Percentiles rank a stretch among this genome's conserved stretches.
Conservation (phyloP, 129 eudicot species). For the Chrysanthemum lavandulifolium region DNA sequence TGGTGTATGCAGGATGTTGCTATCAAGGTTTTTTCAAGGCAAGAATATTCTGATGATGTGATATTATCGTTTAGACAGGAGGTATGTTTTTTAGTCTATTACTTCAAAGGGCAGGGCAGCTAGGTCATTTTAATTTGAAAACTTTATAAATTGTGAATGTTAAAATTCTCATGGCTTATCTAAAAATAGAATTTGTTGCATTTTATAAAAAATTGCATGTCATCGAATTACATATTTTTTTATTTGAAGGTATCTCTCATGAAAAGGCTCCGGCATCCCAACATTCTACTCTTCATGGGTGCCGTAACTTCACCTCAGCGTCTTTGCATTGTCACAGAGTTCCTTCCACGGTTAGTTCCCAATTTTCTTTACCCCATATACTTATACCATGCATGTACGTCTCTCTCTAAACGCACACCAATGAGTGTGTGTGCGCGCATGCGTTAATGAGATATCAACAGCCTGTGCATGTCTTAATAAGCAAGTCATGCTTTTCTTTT, state of each 20-base stretch:
- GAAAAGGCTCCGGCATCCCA: slow-evolving; percentile 97
- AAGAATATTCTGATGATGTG: slow-evolving; percentile 90
- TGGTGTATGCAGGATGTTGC: slow-evolving; percentile 88
- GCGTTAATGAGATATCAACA: background rate
- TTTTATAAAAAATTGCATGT: slow-evolving; percentile 4
- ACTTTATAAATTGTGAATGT: too few relatives aligned
- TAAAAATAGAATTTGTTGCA: slow-evolving; percentile 5
- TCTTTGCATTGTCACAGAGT: slow-evolving; percentile 94
- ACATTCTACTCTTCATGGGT: slow-evolving; percentile 95
- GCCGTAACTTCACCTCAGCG: slow-evolving; percentile 94
- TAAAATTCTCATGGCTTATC: background rate
- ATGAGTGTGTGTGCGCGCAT: too few relatives aligned
- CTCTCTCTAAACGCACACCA: background rate
- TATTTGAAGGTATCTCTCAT: slow-evolving; percentile 78
- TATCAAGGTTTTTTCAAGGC: slow-evolving; percentile 89
- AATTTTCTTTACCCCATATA: slow-evolving; percentile 6
- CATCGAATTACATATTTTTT: slow-evolving; percentile 1
- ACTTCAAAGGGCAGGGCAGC: background rate
- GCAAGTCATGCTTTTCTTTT: slow-evolving; percentile 1
- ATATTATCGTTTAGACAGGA: slow-evolving; percentile 84
- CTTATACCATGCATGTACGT: background rate
- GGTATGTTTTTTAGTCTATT: slow-evolving; percentile 38
- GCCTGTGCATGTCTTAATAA: background rate
- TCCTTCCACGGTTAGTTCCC: slow-evolving; percentile 85
- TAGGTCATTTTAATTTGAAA: slow-evolving; percentile 4